A percentile compares a stretch with the other conserved stretches of the same genome.
These are phyloP conservation scores for Fusarium sp. DNA, from an alignment of 2,329 filamentous ascomycete genomes.

Conservation along the genomic window DNA sequence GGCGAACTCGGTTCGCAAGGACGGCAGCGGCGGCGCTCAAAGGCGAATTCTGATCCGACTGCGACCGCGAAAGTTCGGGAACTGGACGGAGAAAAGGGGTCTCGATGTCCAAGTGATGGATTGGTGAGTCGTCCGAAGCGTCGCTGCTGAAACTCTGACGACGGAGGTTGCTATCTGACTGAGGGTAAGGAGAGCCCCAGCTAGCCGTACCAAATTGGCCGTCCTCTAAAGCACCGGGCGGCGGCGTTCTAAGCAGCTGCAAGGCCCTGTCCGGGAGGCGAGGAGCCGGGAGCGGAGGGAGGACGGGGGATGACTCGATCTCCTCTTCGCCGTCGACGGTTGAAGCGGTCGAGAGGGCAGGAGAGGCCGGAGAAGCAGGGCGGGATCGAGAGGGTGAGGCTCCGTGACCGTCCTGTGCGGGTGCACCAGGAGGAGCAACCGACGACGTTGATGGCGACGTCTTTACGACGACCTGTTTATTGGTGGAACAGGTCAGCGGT, in stretches of 20 bases:
- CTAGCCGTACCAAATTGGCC: constrained; percentile 72
- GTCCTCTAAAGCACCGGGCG: constrained; percentile 48
- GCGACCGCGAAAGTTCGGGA: constrained; percentile 53
- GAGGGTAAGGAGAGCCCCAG: constrained; percentile 91
- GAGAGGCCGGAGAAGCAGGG: constrained; percentile 57
- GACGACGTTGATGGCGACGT: constrained; percentile 64
- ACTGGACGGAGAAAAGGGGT: constrained; percentile 68
- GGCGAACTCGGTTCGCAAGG: constrained; percentile 67
- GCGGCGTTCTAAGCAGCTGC: constrained; percentile 64
- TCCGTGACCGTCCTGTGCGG: constrained; percentile 64
- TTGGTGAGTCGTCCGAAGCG: constrained; percentile 65
- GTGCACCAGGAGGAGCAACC: constrained; percentile 64
- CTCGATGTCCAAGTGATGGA: constrained; percentile 67
- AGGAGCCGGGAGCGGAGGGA: constrained; percentile 67
- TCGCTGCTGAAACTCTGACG: constrained; percentile 65
- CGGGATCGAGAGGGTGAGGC: constrained; percentile 48
- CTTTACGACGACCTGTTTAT: constrained; percentile 54
- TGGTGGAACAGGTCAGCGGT: constrained; percentile 39
- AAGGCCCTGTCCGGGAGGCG: constrained; percentile 63
- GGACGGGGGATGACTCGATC: constrained; percentile 63
- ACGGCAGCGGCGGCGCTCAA: constrained; percentile 66
- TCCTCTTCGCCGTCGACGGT: constrained; percentile 66
- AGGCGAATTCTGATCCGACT: constrained; percentile 44
- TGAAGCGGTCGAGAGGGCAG: constrained; percentile 67
- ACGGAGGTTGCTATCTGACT: constrained; percentile 63